Conservation (phyloP, 2,329 filamentous ascomycete species). For the Zasmidium citrigriseum region DNA sequence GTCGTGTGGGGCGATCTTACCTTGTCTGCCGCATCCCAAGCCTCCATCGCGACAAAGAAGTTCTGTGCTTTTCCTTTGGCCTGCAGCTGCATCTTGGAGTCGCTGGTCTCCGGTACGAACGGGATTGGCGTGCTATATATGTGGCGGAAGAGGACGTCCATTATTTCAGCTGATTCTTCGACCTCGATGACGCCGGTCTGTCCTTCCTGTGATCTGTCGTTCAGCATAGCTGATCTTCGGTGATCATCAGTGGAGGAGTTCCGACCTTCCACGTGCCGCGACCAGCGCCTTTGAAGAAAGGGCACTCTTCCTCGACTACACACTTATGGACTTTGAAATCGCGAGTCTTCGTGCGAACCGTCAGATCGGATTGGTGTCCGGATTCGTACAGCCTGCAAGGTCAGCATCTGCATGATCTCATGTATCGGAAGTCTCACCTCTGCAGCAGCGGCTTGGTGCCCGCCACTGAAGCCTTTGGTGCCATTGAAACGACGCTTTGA, state of each 20-base stretch:
- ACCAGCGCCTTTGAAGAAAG: neutral
- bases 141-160: conserved; percentile 4
- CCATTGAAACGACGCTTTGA: neutral
- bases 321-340: conserved; percentile 11
- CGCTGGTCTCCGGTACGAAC: neutral
- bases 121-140: neutral
- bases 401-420: neutral
- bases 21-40: no score
- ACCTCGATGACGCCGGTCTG: conserved; percentile 2
- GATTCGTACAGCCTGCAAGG: neutral
- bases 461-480: neutral
- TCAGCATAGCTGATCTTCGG: no score
- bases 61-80: neutral
- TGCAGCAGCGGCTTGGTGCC: neutral
- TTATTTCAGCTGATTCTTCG: neutral
- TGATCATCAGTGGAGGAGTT: no score
- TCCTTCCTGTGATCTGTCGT: no score
- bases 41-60: no score
- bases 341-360: neutral
- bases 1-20: no score
- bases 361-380: neutral
- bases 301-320: neutral
- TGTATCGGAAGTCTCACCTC: neutral
- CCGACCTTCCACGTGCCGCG: neutral
- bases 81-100: neutral